Base-by-base conservation (phyloP, 1,284 basidiomycete genomes). In the Salmacisia buchloeana region DNA sequence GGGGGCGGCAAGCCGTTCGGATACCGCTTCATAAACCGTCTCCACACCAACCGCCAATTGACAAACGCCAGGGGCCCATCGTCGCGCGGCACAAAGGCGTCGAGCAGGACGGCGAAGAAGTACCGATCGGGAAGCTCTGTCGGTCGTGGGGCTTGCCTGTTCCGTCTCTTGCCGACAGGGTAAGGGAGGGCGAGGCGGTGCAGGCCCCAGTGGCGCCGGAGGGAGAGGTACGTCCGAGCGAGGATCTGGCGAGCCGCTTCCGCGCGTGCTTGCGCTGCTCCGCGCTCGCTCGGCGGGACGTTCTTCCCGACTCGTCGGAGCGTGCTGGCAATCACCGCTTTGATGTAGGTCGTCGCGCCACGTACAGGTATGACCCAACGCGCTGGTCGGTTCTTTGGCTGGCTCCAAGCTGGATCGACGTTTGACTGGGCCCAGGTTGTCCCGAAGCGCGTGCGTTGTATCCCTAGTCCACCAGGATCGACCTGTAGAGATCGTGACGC, bases 71-170 rank as follows among this genome's bases (percentile, higher is more conserved):
- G 31, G 1, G 49, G 49, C 15, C 49, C 49, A 33, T 54, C 49
- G 29, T 54, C 18, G 13, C 49, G 25, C 15, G 49, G 49, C 29
- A 54, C 15, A 18, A 27, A 15, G 49, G 27, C 25, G 49, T 54
- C 34, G 12, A 54, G 49, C 29, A 54, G 6, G 49, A 54, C 49
- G 27, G 49, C 49, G 29, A 54, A 54, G 49, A 54, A 54, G 27
- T 54, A 54, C 3, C 21, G 10, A n/a, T 54, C 49, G 7, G 49
- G 49, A 15, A 43, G 39, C 18, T 43, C 39, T 43, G 7, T 43
- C 41, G 10, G 18, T 38, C 23, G 41, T 43, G 7, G 41, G 15
- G 15, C 18, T 43, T 43, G 39, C 6, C 6, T 15, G 7, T 38
- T 43, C 18, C 7, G 41, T 2, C 3, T 43, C 18, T 1, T 15